Evolutionary conservation across 1,139 yeast genomes (phyloP).

Genomic region (Yamadazyma siamensis): DNA sequence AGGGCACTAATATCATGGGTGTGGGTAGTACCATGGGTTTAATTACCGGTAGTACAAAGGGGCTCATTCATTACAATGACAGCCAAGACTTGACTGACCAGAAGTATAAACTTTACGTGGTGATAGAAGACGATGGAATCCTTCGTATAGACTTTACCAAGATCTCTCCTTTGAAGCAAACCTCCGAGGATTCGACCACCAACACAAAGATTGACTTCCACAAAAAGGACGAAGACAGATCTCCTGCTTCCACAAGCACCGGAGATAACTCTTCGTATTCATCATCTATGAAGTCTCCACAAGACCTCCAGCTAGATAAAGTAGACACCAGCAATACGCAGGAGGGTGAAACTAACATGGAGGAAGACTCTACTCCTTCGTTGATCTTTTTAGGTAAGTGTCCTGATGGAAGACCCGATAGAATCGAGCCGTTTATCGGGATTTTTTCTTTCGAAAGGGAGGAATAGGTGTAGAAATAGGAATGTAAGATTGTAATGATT

Average conservation of each 20-base stretch:
- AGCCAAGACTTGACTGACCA: slow-evolving; percentile 45
- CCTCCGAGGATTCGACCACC: slow-evolving; percentile 10
- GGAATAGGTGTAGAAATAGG: slow-evolving; percentile 14
- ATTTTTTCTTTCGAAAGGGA: slow-evolving; percentile 52
- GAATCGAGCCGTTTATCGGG: slow-evolving; percentile 54
- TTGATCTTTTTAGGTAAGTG: slow-evolving; percentile 50
- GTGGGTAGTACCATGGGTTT: slow-evolving; percentile 60
- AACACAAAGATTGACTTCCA: slow-evolving; percentile 1
- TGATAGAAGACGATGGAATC: slow-evolving; percentile 47
- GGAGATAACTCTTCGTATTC: slow-evolving; percentile 15
- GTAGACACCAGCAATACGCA: slow-evolving; percentile 10
- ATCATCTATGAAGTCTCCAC: slow-evolving; percentile 14
- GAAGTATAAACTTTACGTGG: slow-evolving; percentile 51
- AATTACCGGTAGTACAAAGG: slow-evolving; percentile 51
- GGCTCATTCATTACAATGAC: slow-evolving; percentile 50
- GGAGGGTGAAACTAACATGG: slow-evolving; percentile 10
- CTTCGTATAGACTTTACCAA: slow-evolving; percentile 54
- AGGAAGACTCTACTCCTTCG: slow-evolving; percentile 41
- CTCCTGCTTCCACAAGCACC: slow-evolving; percentile 13
- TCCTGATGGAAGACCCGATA: slow-evolving; percentile 54
- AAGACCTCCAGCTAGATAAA: slow-evolving; percentile 9
- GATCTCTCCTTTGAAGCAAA: slow-evolving; percentile 28
- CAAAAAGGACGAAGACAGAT: slow-evolving; percentile 9
- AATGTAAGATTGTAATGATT: background rate
- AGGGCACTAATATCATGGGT: slow-evolving; percentile 52